Base-by-base conservation (phyloP, 768 basidiomycete genomes). In the Butyriboletus loyo region DNA sequence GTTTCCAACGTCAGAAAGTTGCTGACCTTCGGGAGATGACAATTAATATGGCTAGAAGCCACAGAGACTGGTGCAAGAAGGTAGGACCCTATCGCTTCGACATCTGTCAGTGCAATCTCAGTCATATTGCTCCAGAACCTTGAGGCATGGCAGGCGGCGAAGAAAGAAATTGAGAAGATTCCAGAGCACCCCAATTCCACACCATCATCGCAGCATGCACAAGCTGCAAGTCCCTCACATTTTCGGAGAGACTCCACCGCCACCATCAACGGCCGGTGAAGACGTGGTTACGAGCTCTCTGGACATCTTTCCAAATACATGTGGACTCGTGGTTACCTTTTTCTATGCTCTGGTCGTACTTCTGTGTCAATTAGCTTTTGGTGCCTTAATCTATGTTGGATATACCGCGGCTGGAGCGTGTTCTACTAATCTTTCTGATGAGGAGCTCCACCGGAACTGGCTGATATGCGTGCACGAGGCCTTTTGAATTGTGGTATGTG, bases 1-100 rank as follows among this genome's bases (percentile, higher is more conserved):
- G 97, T 45, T 99, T 99, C 73, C 97, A 99, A 68, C 83, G 97
- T 22, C 97, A 98, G 75, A 99, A 99, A 68, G 97, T 99, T 4
- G 92, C 93, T 7, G 97, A 99, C 74, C 60, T 98, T 59, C 77
- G 94, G 34, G 92, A 96, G 68, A 94, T 99, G 94, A 75, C 87
- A 35, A 90, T 98, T 55, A 83, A 82, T 60, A 87, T 98, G 81
- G 90, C 93, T 0, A 79, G 81, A 61, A 88, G 86, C 49, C 97
- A 99, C 69, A 82, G 88, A 45, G 97, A 98, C 60, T 98, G 95
- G 95, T 96, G 93, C 70, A 87, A 89, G 76, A 91, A 94, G 85
- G 96, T 93, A 54, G 31, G 59, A 47, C 22, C 46, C 51, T 45
- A 22, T 34, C 21, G 10, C 48, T 48, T 50, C 42, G 14, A 51